Percentiles rank a stretch among this genome's conserved stretches.
Conservation (phyloP, 2,329 filamentous ascomycete species). For the Ceratocystiopsis sp. region DNA sequence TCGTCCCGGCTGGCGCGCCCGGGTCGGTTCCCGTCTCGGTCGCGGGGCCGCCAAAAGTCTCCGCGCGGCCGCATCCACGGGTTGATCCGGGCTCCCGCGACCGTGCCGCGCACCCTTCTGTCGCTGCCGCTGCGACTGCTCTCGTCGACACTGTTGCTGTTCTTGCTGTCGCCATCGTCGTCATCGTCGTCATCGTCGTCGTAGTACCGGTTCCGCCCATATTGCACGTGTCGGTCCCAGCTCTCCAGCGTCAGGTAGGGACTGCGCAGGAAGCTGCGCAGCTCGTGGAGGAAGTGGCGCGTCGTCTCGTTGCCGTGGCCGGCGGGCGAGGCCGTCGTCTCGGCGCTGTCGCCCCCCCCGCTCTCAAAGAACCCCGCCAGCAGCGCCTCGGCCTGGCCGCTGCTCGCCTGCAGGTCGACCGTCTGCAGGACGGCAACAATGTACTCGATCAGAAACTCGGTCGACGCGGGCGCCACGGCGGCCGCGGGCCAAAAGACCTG, state of each 20-base stretch:
- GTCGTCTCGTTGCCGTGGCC: constrained; percentile 34
- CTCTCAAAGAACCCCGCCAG: constrained; percentile 50
- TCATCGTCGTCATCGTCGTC: neutral
- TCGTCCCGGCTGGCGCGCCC: neutral
- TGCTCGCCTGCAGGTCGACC: constrained; percentile 63
- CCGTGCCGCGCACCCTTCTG: neutral
- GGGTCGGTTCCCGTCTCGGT: neutral
- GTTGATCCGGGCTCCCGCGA: too few species aligned
- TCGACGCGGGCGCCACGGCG: constrained; percentile 10
- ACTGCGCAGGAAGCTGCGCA: constrained; percentile 68
- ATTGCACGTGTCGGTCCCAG: constrained; percentile 73
- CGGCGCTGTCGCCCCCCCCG: too few species aligned
- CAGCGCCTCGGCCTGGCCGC: constrained; percentile 64
- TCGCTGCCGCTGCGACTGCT: neutral
- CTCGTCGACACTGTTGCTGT: too few species aligned
- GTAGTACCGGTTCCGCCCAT: constrained; percentile 18
- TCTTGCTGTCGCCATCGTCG: neutral
- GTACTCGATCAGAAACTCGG: constrained; percentile 72
- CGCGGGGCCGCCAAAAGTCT: constrained; percentile 2
- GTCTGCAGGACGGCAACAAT: constrained; percentile 69
- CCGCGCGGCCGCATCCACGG: neutral
- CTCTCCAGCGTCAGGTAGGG: constrained; percentile 53
- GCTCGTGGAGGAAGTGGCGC: constrained; percentile 65
- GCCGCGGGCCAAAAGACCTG: constrained; percentile 46
- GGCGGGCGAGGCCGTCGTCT: constrained; percentile 21